Conservation (phyloP, 1,139 yeast species). For the Diutina mesorugosa region DNA sequence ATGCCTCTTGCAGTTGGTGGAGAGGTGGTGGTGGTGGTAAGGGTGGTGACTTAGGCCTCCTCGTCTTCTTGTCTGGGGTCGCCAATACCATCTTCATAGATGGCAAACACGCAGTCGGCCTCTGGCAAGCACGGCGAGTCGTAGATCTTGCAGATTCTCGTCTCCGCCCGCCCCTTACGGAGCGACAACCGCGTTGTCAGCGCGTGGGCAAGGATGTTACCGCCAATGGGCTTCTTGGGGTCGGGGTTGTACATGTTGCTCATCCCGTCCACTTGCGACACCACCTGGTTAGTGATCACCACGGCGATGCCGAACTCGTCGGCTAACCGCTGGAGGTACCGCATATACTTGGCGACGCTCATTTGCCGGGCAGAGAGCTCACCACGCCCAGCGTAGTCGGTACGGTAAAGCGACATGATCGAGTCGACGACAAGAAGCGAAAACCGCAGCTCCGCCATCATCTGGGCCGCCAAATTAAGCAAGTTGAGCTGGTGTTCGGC, state of each 20-base stretch:
- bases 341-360: slow-evolving; percentile 88
- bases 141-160: slow-evolving; percentile 84
- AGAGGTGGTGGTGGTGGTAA: neutral
- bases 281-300: slow-evolving; percentile 96
- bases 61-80: slow-evolving; percentile 81
- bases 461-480: slow-evolving; percentile 79
- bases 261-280: slow-evolving; percentile 94
- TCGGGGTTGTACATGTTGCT: slow-evolving; percentile 79
- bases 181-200: slow-evolving; percentile 87
- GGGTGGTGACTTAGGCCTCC: neutral
- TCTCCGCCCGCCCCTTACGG: slow-evolving; percentile 84
- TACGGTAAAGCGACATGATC: slow-evolving; percentile 90
- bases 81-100: slow-evolving; percentile 93
- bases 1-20: neutral
- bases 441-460: slow-evolving; percentile 92
- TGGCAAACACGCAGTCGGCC: slow-evolving; percentile 89
- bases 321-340: slow-evolving; percentile 83
- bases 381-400: slow-evolving; percentile 93
- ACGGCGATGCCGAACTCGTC: slow-evolving; percentile 98
- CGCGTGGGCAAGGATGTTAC: slow-evolving; percentile 94
- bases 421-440: slow-evolving; percentile 81
- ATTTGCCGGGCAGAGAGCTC: slow-evolving; percentile 91
- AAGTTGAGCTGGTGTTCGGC: slow-evolving; percentile 92
- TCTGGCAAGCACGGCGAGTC: slow-evolving; percentile 96
- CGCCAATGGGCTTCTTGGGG: slow-evolving; percentile 99